Percentiles rank a stretch among this genome's conserved stretches.
phyloP scores from a whole-genome alignment of 116 monocot genomes.

The Dioscorea cayenensis region DNA sequence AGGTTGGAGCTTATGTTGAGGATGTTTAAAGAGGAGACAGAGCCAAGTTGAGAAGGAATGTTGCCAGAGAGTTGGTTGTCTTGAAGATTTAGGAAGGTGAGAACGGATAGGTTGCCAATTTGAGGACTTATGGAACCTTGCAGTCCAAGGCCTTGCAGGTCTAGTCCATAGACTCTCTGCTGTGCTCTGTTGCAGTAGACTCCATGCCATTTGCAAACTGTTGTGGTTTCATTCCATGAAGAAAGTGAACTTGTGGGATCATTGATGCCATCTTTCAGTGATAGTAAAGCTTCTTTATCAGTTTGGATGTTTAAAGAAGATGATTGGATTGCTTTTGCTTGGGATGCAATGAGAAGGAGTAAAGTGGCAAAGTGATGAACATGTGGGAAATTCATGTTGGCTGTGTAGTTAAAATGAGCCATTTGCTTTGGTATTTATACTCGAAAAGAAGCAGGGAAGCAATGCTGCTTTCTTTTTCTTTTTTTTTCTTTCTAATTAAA shows the following conservation, averaged over 20 bases:
- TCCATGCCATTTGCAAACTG: constrained; percentile 19
- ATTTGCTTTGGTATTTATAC: too few species aligned
- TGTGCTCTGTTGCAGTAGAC: constrained; percentile 10
- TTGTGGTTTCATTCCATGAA: constrained; percentile 25
- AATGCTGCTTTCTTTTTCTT: too few species aligned
- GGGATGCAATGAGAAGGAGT: background rate
- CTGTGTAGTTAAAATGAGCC: too few species aligned
- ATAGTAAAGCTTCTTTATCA: constrained; percentile 20
- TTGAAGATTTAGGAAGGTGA: constrained; percentile 18
- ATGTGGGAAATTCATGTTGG: background rate
- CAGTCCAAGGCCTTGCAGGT: constrained; percentile 21
- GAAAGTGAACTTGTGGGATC: constrained; percentile 22
- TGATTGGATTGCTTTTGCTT: background rate
- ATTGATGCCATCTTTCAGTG: constrained; percentile 14
- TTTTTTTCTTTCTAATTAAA: too few species aligned
- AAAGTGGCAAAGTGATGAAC: background rate
- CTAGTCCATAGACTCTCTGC: constrained; percentile 8
- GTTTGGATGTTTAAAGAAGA: background rate
- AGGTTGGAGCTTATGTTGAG: constrained; percentile 27
- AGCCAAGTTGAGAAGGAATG: constrained; percentile 16
- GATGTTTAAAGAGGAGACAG: background rate
- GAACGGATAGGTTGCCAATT: constrained; percentile 24
- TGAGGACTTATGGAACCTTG: constrained; percentile 16
- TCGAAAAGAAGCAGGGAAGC: too few species aligned
- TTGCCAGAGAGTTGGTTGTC: constrained; percentile 15